These are phyloP conservation scores for Naganishia cerealis DNA, from an alignment of 1,284 basidiomycete genomes.

Conservation along the genomic window DNA sequence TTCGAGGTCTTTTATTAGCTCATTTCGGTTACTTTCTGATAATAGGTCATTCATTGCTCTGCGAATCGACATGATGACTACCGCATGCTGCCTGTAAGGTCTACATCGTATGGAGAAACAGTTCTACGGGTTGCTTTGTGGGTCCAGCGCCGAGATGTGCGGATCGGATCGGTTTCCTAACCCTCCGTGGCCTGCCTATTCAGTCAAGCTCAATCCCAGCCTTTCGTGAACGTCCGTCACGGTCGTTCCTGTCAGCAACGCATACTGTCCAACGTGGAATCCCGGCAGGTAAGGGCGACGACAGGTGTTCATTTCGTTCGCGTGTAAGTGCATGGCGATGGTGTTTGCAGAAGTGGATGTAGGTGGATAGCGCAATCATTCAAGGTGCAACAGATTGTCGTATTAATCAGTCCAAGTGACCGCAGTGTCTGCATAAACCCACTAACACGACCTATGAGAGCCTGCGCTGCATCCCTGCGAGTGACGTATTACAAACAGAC, in stretches of 20 bases:
- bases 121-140: no score
- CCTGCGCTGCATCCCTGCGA: constrained; percentile 46
- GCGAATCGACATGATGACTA: no score
- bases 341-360: no score
- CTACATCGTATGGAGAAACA: no score
- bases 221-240: constrained; percentile 47
- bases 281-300: background rate
- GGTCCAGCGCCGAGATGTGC: no score
- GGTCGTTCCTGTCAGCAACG: constrained; percentile 43
- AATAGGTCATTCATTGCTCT: background rate
- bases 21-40: background rate
- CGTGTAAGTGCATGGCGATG: no score
- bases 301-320: background rate
- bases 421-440: background rate
- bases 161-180: no score
- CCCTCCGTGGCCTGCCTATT: constrained; percentile 29
- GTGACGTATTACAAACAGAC: background rate
- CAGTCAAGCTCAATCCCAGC: constrained; percentile 45
- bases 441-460: constrained; percentile 48
- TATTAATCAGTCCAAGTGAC: background rate
- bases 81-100: no score
- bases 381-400: background rate
- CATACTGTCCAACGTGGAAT: constrained; percentile 41
- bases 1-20: constrained; percentile 5
- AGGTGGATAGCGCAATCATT: background rate